Evolutionary conservation across 495 filamentous ascomycete genomes (phyloP).

Genomic region (Aspergillus kassunensis): DNA sequence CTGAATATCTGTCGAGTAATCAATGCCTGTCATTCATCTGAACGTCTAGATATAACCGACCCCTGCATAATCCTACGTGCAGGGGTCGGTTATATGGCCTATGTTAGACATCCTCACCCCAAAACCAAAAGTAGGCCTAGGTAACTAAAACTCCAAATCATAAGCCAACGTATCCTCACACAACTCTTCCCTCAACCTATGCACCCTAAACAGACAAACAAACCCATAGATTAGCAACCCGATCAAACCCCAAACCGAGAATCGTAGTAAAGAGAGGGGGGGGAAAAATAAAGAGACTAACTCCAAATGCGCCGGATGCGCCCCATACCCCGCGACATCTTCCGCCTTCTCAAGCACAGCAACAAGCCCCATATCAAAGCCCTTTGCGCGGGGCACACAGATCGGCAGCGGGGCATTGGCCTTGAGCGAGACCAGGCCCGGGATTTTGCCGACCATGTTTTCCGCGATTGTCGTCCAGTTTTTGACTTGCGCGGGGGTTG

Average conservation of each 20-base stretch:
- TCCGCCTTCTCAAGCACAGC: slow-evolving; percentile 39
- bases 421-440: slow-evolving; percentile 34
- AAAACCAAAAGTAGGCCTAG: neutral
- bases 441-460: slow-evolving; percentile 39
- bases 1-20: neutral
- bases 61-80: no score
- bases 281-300: slow-evolving; percentile 16
- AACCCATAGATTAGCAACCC: slow-evolving; percentile 8
- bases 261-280: neutral
- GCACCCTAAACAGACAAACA: slow-evolving; percentile 24
- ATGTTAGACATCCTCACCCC: no score
- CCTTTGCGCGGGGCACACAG: slow-evolving; percentile 36
- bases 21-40: no score
- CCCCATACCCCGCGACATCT: slow-evolving; percentile 33
- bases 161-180: slow-evolving; percentile 45
- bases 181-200: slow-evolving; percentile 39
- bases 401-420: slow-evolving; percentile 31
- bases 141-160: slow-evolving; percentile 37
- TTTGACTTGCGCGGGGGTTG: slow-evolving; percentile 29
- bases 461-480: slow-evolving; percentile 27
- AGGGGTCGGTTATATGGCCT: no score
- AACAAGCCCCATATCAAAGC: slow-evolving; percentile 42
- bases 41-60: no score
- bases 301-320: slow-evolving; percentile 40
- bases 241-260: neutral